Evolutionary conservation across 2,329 filamentous ascomycete species (phyloP).

Genomic region (Talaromyces pinophilus): DNA sequence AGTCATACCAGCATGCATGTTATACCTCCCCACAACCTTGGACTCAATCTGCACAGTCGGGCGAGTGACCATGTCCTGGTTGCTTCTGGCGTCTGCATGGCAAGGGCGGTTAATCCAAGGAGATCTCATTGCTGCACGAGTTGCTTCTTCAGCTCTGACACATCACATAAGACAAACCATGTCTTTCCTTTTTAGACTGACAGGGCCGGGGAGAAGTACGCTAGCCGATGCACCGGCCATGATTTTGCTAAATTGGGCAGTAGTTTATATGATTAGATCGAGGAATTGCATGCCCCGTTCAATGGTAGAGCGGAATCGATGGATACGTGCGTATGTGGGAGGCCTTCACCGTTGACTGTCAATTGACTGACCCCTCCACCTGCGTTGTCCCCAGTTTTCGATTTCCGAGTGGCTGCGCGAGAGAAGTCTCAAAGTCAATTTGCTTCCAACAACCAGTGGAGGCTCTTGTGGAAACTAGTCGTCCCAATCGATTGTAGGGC

Average conservation of each 20-base stretch:
- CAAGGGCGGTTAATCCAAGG: slow-evolving; percentile 6
- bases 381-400: slow-evolving; percentile 9
- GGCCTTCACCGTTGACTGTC: not conserved
- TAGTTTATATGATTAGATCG: not conserved
- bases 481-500: not conserved
- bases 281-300: not conserved
- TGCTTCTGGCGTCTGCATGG: not conserved
- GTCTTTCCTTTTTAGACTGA: not conserved
- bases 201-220: not conserved
- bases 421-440: slow-evolving; percentile 1
- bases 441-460: slow-evolving; percentile 5
- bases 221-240: not conserved
- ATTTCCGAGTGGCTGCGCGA: slow-evolving; percentile 15
- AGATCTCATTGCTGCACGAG: not conserved
- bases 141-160: not conserved
- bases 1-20: not conserved
- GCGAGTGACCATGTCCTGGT: not conserved
- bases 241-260: not conserved
- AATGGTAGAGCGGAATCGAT: not conserved
- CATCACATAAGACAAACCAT: not conserved
- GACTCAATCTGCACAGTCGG: not conserved
- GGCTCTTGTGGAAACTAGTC: slow-evolving; percentile 13
- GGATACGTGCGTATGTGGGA: not conserved
- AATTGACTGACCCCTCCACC: not conserved
- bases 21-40: not conserved